Conservation (phyloP, 2,329 filamentous ascomycete genomes). For the Cytospora chrysosperma region DNA sequence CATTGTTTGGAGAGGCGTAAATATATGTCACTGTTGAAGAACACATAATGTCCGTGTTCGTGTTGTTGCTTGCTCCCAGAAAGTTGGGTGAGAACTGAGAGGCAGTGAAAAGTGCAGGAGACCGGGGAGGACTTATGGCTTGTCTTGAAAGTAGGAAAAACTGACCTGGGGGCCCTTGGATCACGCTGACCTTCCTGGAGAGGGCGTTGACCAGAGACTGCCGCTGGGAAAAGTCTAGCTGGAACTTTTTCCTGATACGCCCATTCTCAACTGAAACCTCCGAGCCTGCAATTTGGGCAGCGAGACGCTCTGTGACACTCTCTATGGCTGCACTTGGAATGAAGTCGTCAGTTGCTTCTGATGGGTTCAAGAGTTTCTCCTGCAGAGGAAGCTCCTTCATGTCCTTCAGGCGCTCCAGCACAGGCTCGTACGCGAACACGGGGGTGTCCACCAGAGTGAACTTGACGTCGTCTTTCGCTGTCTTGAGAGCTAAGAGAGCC, state of each 20-base stretch:
- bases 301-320: background rate
- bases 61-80: background rate
- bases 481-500: conserved; percentile 45
- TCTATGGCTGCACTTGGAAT: background rate
- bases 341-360: conserved; percentile 4
- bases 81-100: background rate
- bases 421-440: conserved; percentile 67
- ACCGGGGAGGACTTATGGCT: no score
- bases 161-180: conserved; percentile 70
- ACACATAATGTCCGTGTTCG: background rate
- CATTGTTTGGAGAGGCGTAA: background rate
- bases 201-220: conserved; percentile 56
- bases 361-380: conserved; percentile 47
- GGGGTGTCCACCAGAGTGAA: conserved; percentile 64
- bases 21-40: background rate
- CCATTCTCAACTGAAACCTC: background rate
- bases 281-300: background rate
- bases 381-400: conserved; percentile 57
- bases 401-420: conserved; percentile 58
- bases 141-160: background rate
- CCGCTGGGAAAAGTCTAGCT: conserved; percentile 48
- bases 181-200: conserved; percentile 53
- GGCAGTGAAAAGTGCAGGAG: background rate
- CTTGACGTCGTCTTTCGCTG: conserved; percentile 33
- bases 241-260: conserved; percentile 16